Evolutionary conservation across 1,284 basidiomycete genomes (phyloP).

Genomic region (Omphalotus olearius): DNA sequence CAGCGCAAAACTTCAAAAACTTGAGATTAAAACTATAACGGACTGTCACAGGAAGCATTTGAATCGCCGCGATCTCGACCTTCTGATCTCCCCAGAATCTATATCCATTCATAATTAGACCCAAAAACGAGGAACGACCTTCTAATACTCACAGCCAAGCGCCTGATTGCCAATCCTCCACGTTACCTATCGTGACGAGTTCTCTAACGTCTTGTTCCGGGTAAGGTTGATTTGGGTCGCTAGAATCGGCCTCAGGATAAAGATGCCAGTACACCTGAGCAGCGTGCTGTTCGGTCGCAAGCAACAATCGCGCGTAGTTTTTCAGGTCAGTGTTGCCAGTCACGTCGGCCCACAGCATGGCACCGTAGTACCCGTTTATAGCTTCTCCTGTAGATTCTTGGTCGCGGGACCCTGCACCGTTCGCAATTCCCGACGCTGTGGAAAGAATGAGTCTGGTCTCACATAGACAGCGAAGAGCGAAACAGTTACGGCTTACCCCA

Average conservation of each 20-base stretch:
- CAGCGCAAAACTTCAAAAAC: no score
- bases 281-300: slow-evolving; percentile 31
- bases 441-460: not conserved
- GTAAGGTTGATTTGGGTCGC: slow-evolving; percentile 30
- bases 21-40: no score
- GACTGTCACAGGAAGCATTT: slow-evolving; percentile 29
- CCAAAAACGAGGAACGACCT: not conserved
- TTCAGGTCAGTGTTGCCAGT: slow-evolving; percentile 25
- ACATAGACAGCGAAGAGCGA: not conserved
- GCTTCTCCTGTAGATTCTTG: slow-evolving; percentile 31
- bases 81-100: slow-evolving; percentile 32
- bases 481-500: slow-evolving; percentile 23
- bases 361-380: slow-evolving; percentile 31
- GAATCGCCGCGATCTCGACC: slow-evolving; percentile 31
- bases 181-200: slow-evolving; percentile 31
- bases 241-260: slow-evolving; percentile 24
- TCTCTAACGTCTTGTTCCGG: slow-evolving; percentile 26
- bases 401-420: slow-evolving; percentile 29
- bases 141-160: slow-evolving; percentile 28
- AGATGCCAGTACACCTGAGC: slow-evolving; percentile 33
- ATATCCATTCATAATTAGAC: not conserved
- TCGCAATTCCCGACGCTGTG: slow-evolving; percentile 30
- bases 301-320: slow-evolving; percentile 28
- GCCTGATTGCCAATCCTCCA: slow-evolving; percentile 30
- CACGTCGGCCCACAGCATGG: slow-evolving; percentile 25